Base-by-base conservation (phyloP, 495 filamentous ascomycete genomes). In the Trichoderma erinaceum region DNA sequence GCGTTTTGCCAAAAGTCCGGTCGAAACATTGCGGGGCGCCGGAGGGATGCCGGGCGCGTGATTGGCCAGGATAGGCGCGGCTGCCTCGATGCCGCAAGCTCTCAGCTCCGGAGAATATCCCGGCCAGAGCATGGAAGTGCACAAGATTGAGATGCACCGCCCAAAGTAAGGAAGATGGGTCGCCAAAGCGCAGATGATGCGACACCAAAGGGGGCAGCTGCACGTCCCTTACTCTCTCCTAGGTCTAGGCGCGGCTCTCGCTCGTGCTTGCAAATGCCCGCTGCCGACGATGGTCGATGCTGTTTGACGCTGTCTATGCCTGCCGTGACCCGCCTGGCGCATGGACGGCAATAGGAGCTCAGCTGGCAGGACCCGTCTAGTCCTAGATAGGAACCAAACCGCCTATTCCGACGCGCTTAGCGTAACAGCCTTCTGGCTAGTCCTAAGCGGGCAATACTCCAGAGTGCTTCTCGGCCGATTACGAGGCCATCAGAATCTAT, bases 1-100 rank as follows among this genome's bases (percentile, higher is more conserved):
- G 56, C 56, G 5, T 61, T 61, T 61, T 29, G 8, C 6, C 56
- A 61, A 61, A 61, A 61, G 56, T 61, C 56, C 56, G 56, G 23
- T 10, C 56, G 1, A 10, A 7, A 13, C 23, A 13, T 12, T 23
- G 56, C 27, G 56, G 56, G 56, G 56, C 56, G 10, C 25, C 6
- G 25, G 23, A 1, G 10, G n/a, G 27, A 15, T 27, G 23, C 12
- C 23, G 4, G 2, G 23, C n/a, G 56, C 2, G 23, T 61, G 56
- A 61, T 61, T 61, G 56, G 56, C 56, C 23, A 13, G 5, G 35
- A 38, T 38, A 38, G 35, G 35, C 35, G 35, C 35, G 10, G 13
- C 56, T 15, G 56, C 56, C 4, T 29, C 29, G 29, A 29, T 29
- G 4, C 29, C 29, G 29, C 29, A 61, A 11, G 56, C 56, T 52